Base-by-base conservation (phyloP, 495 filamentous ascomycete species). In the Aspergillus bridgeri region DNA sequence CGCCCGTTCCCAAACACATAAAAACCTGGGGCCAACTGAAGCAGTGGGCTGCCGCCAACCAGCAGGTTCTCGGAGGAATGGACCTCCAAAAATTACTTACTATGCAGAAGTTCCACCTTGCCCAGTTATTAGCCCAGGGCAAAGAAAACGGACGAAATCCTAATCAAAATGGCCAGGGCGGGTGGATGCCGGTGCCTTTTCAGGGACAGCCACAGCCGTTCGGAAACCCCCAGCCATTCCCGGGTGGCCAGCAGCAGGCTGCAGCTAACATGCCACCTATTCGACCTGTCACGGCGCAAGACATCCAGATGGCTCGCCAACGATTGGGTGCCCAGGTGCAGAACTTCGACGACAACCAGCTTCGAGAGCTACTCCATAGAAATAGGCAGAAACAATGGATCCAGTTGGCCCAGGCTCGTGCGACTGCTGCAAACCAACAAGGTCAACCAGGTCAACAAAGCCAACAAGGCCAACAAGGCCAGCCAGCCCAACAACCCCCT, bases 1-100 rank as follows among this genome's bases (percentile, higher is more conserved):
- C 73, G 47, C 73, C 75, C 11, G 68, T 86, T 0, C 86, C 89
- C 3, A 79, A 79, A 17, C 70, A 86, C 3, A 69, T 88, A 18
- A 87, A 83, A 65, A 86, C 84, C 54, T 95, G 90, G 90, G 80
- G 78, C 24, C 83, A 88, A 50, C 72, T 95, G 0, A 92, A 90
- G 67, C 70, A 82, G 43, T 89, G 81, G 77, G 72, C 83, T 2
- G 50, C 59, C 1, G 65, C 75, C 47, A 86, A 85, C 61, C 74
- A 74, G n/a, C 75, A 77, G 43, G 55, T 67, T 19, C 56, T 71
- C 18, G 74, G 66, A 19, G 70, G 72, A 2, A 65, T 75, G 1
- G 75, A 79, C 24, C 48, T 79, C 6, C 63, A 72, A 13, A 75
- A 77, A 47, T 56, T 91, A 3, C 67, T 80, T 55, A 67, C 65